Evolutionary conservation across 2,329 filamentous ascomycete species (phyloP).

Genomic region (Colletotrichum limetticola): DNA sequence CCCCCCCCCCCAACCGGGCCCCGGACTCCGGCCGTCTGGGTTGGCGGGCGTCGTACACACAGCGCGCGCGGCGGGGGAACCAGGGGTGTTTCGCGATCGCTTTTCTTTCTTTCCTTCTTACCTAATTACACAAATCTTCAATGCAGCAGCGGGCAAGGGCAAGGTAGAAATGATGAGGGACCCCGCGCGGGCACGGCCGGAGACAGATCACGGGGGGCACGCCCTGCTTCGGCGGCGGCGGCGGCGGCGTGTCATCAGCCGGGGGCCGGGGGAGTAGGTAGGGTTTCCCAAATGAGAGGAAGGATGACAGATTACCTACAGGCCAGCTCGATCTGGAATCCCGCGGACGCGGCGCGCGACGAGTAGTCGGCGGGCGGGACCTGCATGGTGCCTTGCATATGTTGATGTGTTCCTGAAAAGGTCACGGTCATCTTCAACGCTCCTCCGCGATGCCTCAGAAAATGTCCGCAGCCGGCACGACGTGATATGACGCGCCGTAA

Average conservation of each 20-base stretch:
- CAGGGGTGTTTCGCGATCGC: not conserved
- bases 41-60: not conserved
- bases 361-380: not conserved
- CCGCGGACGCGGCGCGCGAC: too few relatives aligned
- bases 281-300: not conserved
- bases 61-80: not conserved
- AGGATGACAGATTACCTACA: not conserved
- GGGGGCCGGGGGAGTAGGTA: not conserved
- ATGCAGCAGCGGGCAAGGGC: not conserved
- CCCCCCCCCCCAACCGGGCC: not conserved
- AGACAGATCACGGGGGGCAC: not conserved
- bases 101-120: not conserved
- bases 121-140: not conserved
- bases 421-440: not conserved
- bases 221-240: not conserved
- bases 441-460: not conserved
- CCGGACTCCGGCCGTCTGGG: slow-evolving; percentile 9
- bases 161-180: not conserved
- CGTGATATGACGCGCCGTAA: not conserved
- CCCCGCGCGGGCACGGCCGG: not conserved
- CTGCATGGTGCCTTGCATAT: not conserved
- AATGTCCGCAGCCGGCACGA: not conserved
- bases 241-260: not conserved
- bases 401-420: not conserved
- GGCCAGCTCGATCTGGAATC: not conserved